Evolutionary conservation across 192 early-diverging fungal genomes (phyloP).

Genomic region (Backusella sp.): DNA sequence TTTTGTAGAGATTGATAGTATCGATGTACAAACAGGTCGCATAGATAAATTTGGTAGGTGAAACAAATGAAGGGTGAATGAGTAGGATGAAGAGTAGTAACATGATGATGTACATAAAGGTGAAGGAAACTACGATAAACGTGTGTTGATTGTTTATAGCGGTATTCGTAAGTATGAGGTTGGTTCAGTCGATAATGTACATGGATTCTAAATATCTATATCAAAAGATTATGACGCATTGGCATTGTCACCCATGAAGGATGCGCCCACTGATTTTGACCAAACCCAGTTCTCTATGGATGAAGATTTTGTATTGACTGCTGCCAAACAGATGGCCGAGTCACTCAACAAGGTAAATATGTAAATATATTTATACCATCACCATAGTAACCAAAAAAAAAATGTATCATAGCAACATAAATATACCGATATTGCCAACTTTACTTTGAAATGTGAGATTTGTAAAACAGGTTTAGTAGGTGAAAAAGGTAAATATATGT

Average conservation of each 20-base stretch:
- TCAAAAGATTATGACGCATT: slow-evolving; percentile 75
- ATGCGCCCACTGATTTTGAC: slow-evolving; percentile 66
- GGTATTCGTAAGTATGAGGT: slow-evolving; percentile 50
- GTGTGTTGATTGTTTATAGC: slow-evolving; percentile 44
- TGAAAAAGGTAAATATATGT: slow-evolving; percentile 36
- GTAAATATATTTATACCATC: not conserved
- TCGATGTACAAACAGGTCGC: slow-evolving; percentile 68
- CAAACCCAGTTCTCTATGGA: slow-evolving; percentile 58
- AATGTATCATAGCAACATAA: slow-evolving; percentile 53
- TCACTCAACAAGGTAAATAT: slow-evolving; percentile 43
- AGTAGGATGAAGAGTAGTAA: not conserved
- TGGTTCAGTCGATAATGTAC: not conserved
- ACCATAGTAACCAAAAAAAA: not conserved
- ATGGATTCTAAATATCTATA: not conserved
- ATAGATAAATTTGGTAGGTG: slow-evolving; percentile 71
- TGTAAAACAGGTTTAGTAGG: slow-evolving; percentile 57
- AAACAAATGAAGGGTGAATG: not conserved
- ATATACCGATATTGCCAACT: slow-evolving; percentile 71
- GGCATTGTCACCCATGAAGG: slow-evolving; percentile 56
- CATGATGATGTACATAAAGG: slow-evolving; percentile 25
- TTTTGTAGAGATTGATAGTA: slow-evolving; percentile 65
- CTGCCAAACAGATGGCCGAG: slow-evolving; percentile 40
- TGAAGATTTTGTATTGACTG: slow-evolving; percentile 34
- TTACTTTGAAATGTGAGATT: slow-evolving; percentile 65
- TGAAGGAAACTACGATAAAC: slow-evolving; percentile 50